Percentiles rank a stretch among this genome's conserved stretches.
Evolutionary conservation across 345 rosid genomes (phyloP).

Genomic region (Streptanthus diversifolius): DNA sequence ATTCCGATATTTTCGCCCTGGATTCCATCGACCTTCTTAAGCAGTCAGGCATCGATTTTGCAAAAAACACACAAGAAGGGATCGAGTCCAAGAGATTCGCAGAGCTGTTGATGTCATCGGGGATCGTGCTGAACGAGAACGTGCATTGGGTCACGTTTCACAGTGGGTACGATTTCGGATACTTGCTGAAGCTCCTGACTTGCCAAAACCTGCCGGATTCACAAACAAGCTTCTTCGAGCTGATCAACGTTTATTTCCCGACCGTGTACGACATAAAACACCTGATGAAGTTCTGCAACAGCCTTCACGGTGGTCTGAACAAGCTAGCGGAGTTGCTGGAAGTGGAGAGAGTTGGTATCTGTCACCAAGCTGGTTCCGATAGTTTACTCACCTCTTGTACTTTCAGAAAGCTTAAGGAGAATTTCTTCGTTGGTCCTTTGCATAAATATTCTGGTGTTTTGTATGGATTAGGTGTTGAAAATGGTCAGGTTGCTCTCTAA

Average conservation of each 20-base stretch:
- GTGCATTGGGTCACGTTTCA: slow-evolving; percentile 93
- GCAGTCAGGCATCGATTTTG: slow-evolving; percentile 73
- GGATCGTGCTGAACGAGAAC: slow-evolving; percentile 71
- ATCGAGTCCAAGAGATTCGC: slow-evolving; percentile 60
- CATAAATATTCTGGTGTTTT: slow-evolving; percentile 81
- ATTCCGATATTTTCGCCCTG: slow-evolving; percentile 57
- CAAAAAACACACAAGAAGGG: slow-evolving; percentile 57
- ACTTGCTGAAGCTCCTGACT: slow-evolving; percentile 79
- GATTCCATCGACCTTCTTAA: slow-evolving; percentile 80
- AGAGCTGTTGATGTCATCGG: slow-evolving; percentile 83
- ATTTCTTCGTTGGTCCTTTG: slow-evolving; percentile 67
- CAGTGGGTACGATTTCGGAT: slow-evolving; percentile 92
- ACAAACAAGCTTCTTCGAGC: slow-evolving; percentile 55
- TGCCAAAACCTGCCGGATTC: slow-evolving; percentile 59
- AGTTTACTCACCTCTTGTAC: slow-evolving; percentile 84
- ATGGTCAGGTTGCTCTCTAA: slow-evolving; percentile 48
- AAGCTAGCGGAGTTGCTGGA: slow-evolving; percentile 82
- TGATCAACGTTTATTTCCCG: slow-evolving; percentile 70
- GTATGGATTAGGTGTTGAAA: slow-evolving; percentile 89
- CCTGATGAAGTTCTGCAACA: slow-evolving; percentile 81
- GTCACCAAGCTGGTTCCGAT: slow-evolving; percentile 95
- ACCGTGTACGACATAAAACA: slow-evolving; percentile 76
- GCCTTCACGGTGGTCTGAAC: slow-evolving; percentile 87
- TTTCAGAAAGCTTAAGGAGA: slow-evolving; percentile 81
- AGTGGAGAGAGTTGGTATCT: slow-evolving; percentile 77